These are phyloP conservation scores for Lactarius deliciosus DNA, from an alignment of 768 basidiomycete species.

Conservation along the genomic window DNA sequence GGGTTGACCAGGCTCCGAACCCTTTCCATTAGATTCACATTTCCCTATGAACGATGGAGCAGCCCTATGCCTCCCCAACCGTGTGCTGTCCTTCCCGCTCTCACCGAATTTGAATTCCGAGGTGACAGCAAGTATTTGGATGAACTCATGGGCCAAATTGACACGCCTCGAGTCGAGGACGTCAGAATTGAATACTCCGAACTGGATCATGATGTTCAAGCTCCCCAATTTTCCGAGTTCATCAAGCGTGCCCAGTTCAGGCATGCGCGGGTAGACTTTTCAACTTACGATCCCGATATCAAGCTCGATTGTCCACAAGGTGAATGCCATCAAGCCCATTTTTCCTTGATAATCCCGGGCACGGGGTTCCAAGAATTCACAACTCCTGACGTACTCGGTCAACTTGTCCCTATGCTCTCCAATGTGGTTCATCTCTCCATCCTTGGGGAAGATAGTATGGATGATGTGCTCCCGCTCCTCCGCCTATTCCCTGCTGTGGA, in stretches of 20 bases:
- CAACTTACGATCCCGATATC: background rate
- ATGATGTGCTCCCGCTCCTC: too few species aligned
- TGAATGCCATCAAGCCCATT: background rate
- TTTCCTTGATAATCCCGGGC: too few species aligned
- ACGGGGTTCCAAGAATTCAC: too few species aligned
- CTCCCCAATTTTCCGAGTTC: background rate
- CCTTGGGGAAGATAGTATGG: too few species aligned
- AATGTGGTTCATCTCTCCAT: too few species aligned
- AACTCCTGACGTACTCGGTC: too few species aligned
- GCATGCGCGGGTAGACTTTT: background rate
- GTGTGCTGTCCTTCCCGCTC: background rate
- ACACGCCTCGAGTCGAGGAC: background rate
- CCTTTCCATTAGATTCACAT: background rate
- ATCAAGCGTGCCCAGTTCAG: background rate
- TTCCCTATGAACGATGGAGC: background rate
- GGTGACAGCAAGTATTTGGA: background rate
- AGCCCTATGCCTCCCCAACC: background rate
- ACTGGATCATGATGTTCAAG: background rate
- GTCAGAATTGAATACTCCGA: background rate
- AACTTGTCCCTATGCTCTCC: too few species aligned
- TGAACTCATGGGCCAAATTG: background rate
- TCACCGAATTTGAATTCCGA: background rate
- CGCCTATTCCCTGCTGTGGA: too few species aligned
- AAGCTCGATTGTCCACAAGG: background rate
- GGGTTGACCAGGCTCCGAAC: background rate